Evolutionary conservation across 495 filamentous ascomycete genomes (phyloP), one percentile per base, ranked within the genome.

Genomic region (Aspergillus haitiensis): DNA sequence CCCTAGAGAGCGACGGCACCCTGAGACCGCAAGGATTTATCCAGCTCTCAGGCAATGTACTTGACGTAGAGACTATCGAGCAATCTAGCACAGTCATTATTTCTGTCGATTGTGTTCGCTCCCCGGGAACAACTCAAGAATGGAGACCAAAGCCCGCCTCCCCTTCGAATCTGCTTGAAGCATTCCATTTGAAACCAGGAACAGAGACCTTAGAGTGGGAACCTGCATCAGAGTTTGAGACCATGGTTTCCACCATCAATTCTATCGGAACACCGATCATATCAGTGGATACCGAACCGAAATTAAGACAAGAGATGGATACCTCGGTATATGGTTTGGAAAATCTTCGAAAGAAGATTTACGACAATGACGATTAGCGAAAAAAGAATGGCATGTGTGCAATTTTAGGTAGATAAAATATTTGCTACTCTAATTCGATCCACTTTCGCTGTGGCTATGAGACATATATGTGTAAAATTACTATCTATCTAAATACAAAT

Each of bases 251-350:
- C 12, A 64, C 46, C 8, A 72, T 78, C 59, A 76, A 76, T 32
- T 55, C 63, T 0, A 54, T 65, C 15, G 77, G 73, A 21, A 82
- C 72, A 34, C 69, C 67, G 46, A 64, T 58, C 37, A 56, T 78
- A 16, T 21, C 66, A 37, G 52, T 68, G 13, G 64, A 56, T 32
- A 32, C 82, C 47, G 67, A 73, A 16, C 59, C 64, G 37, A 75
- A 80, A 56, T 50, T 67, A 44, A 61, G 63, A 49, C 68, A 69
- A 45, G 64, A 64, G 50, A 48, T 81, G 32, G 72, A 73, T 52
- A 74, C 85, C 48, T 71, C 86, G 0, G 61, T 96, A 54, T 96
- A 96, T 72, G 77, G 78, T 3, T 72, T 91, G 49, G 87, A 85
- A 50, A 86, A 85, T 58, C 76, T 96, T 52, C 81, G 93, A 52